Evolutionary conservation across 495 filamentous ascomycete species (phyloP), one percentile per base, ranked within the genome.

Genomic region (Penicillium crystallinum): DNA sequence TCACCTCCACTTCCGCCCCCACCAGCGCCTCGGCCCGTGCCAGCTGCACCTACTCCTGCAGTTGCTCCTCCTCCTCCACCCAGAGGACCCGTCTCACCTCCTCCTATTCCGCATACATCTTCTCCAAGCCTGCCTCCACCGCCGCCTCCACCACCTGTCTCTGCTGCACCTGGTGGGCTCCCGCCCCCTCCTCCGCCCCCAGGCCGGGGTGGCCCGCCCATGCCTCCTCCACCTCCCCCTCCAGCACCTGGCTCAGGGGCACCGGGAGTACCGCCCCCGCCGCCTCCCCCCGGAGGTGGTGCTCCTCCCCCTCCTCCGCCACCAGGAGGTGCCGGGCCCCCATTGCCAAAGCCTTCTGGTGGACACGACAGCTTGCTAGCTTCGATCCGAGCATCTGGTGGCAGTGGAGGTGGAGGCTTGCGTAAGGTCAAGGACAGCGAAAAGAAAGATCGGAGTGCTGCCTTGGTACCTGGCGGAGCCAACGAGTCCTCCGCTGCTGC

Each of bases 381-480:
- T 18, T 79, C 87, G 54, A 98, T 98, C 62, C 81, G 89, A 49
- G 81, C 80, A 7, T 85, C 85, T 21, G 89, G 89, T 56, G 87
- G 89, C 29, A 77, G 84, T 41, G 81, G 77, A 2, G 81, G 81
- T 25, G 77, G 80, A 39, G 74, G 82, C 17, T 72, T 98, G 52
- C 90, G 87, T 68, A 95, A 91, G 67, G 91, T 97, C 40, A 82
- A 81, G 49, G 81, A 84, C 37, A 73, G 65, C 39, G 83, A 91
- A 52, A 89, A 93, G 70, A 75, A 82, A 67, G 91, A 96, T 67
- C 80, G 91, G 46, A 93, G 89, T 71, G 82, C 66, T 17, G 90
- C 88, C 18, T 50, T 73, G 27, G 84, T 95, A 40, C 82, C 83
- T 14, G 84, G 82, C 33, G 66, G 66, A 36, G 61, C 69, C 29